Base-by-base conservation (phyloP, 176 grass and related monocot species). In the Cymbopogon citratus region DNA sequence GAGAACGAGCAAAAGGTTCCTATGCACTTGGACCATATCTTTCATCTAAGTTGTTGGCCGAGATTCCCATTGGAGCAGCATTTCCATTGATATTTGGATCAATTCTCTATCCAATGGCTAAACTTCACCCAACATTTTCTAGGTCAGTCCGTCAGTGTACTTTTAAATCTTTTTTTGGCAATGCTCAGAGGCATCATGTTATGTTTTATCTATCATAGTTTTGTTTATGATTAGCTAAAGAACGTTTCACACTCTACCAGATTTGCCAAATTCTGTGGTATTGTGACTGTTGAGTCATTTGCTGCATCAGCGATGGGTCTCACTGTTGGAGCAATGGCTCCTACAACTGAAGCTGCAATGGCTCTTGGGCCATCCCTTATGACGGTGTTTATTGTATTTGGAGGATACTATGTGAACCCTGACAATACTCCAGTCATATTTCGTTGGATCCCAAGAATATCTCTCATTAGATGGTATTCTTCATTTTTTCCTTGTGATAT, bases 91-190 rank as follows among this genome's bases (percentile, higher is more conserved):
- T 99, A 63, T 99, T 93, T 80, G 96, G 96, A 39, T 84, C 91
- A 2, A 86, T 99, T 88, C 87, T 99, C n/a, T 99, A 99, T 86
- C 96, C 96, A 78, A 93, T 99, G 96, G 85, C 92, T 91, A 91
- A 79, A 79, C 91, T 99, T 76, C 96, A 95, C 83, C 89, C 92
- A 67, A 88, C 89, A 73, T 6, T 99, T 49, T 86, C 91, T 64
- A 95, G 96, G 96, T 98, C 40, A 75, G 73, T 76, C 49, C 65
- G 96, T 98, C 40, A 75, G 73, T 76, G 57, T 69, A 79, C 63
- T 54, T 69, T 39, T 74, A 15, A 40, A 12, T 63, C 68, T 40
- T 65, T 56, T 79, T 56, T 79, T 74, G 19, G 13, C n/a, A 12
- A 78, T 90, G 63, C 27, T 48, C 12, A 35, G 18, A 59, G 21